These are phyloP conservation scores for Debaryomyces subglobosus DNA, from an alignment of 1,139 yeast species.

Conservation along the genomic window DNA sequence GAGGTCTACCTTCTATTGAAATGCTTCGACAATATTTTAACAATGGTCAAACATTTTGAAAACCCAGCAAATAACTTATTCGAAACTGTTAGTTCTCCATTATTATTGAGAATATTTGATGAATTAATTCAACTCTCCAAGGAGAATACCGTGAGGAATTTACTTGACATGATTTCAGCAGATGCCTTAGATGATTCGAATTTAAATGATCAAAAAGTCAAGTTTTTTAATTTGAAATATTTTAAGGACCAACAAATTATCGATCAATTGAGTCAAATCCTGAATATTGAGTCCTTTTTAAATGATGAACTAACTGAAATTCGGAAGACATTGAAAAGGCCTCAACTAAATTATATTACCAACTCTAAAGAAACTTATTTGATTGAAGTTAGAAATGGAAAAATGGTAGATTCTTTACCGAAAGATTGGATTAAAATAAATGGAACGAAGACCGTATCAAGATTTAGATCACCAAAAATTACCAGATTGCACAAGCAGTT, in stretches of 20 bases:
- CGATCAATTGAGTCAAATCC: constrained; percentile 44
- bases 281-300: constrained; percentile 46
- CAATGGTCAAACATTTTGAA: constrained; percentile 30
- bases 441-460: constrained; percentile 68
- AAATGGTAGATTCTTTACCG: constrained; percentile 60
- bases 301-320: constrained; percentile 53
- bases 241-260: constrained; percentile 45
- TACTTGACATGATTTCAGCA: constrained; percentile 58
- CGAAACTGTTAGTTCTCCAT: constrained; percentile 21
- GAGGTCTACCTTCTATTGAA: constrained; percentile 66
- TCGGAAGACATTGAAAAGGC: constrained; percentile 52
- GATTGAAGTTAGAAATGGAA: constrained; percentile 70
- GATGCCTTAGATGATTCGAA: constrained; percentile 57
- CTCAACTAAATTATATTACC: constrained; percentile 58
- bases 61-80: constrained; percentile 14
- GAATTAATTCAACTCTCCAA: constrained; percentile 23
- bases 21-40: constrained; percentile 45
- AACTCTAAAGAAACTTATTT: constrained; percentile 68
- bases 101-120: constrained; percentile 26
- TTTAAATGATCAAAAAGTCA: constrained; percentile 45
- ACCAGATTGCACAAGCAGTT: constrained; percentile 53
- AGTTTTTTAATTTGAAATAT: constrained; percentile 55
- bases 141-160: constrained; percentile 26
- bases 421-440: constrained; percentile 74
- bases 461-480: constrained; percentile 71